Evolutionary conservation across 2,329 filamentous ascomycete species (phyloP), one percentile per base, ranked within the genome.

Genomic region (Camillea tinctor): DNA sequence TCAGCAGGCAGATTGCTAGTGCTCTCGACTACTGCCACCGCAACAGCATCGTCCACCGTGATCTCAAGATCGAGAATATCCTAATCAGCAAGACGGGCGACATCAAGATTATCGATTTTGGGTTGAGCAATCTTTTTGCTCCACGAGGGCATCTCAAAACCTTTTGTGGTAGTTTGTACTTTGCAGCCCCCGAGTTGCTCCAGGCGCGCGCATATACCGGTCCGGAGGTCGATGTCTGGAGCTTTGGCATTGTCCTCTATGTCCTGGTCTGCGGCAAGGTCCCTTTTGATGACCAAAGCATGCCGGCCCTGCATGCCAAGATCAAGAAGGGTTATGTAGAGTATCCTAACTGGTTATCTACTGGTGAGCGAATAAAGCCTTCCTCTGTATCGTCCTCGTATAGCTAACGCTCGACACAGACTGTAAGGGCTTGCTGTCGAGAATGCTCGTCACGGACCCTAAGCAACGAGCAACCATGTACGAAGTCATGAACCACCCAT

Each of bases 71-170:
- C 68, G 95, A 98, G 76, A 99, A 99, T 73, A 99, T 99, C 57
- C 85, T 99, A 62, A 99, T 99, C 78, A 97, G 93, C 82, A 98
- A 98, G 81, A 97, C 91, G 1, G 95, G 95, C 49, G 95, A 99
- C 73, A 99, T 99, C 77, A 98, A 98, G 75, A 98, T 99, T 70
- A 99, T 99, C 68, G 95, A 99, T 74, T 99, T 99, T 75, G 95
- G 94, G 26, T 82, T 99, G 57, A 98, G 94, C 80, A 99, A 99
- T 71, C 85, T 98, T 4, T 99, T 97, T 76, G 89, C 92, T 6
- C 95, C 95, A 0, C 84, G 88, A 51, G 86, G 85, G 63, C 89
- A 96, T 64, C 83, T 98, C 60, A 97, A 97, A 78, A 99, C 95
- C 0, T 99, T 98, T 72, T 99, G 95, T 71, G 95, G 95, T 52